phyloP scores from a whole-genome alignment of 208 protist species.

The Trypanosoma melophagium region DNA sequence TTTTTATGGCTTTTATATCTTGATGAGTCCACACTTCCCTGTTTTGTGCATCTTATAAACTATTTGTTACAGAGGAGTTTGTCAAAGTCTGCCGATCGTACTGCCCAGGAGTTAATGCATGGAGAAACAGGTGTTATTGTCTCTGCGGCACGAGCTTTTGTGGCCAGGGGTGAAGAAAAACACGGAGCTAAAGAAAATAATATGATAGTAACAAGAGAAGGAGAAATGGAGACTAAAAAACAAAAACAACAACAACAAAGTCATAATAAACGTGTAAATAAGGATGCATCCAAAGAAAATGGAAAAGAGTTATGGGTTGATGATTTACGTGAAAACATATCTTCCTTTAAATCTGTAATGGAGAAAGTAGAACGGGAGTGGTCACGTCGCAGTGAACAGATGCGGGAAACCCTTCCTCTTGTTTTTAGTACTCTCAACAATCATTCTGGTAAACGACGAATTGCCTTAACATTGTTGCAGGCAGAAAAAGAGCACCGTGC shows the following conservation, averaged over 20 bases:
- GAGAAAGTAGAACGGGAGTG: constrained; percentile 37
- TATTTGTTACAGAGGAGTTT: constrained; percentile 78
- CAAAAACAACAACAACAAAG: background rate
- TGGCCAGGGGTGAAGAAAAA: constrained; percentile 49
- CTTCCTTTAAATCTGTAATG: constrained; percentile 48
- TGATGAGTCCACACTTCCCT: constrained; percentile 59
- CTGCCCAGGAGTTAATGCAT: constrained; percentile 66
- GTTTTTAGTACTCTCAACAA: constrained; percentile 2
- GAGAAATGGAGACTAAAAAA: background rate
- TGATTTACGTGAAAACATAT: constrained; percentile 48
- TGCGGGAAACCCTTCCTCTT: constrained; percentile 11
- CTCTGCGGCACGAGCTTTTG: constrained; percentile 52
- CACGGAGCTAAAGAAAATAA: background rate
- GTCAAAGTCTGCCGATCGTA: constrained; percentile 82
- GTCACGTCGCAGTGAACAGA: constrained; percentile 16
- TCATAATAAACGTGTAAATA: constrained; percentile 1
- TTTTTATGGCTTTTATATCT: constrained; percentile 65
- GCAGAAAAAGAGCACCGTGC: constrained; percentile 25
- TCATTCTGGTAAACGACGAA: constrained; percentile 33
- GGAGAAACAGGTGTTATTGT: constrained; percentile 65
- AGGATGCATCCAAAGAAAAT: background rate
- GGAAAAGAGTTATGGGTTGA: constrained; percentile 54
- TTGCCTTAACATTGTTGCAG: constrained; percentile 35
- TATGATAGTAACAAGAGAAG: constrained; percentile 9
- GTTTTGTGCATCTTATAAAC: constrained; percentile 85